phyloP scores from a whole-genome alignment of 768 basidiomycete species.

The Lactarius psammicola region DNA sequence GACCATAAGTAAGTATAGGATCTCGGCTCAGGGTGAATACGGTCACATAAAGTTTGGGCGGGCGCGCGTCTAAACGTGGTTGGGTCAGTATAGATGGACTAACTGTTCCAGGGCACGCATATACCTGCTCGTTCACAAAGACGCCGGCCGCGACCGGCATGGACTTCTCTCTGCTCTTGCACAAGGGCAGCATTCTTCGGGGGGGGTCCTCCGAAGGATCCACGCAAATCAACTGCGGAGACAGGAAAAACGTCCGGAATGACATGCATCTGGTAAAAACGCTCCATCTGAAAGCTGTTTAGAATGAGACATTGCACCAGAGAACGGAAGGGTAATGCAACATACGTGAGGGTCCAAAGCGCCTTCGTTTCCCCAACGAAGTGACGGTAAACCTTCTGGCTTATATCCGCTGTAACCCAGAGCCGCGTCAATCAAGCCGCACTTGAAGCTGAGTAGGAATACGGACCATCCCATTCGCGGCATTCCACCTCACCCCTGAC shows the following conservation, averaged over 20 bases:
- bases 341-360: conserved; percentile 80
- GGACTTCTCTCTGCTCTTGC: conserved; percentile 34
- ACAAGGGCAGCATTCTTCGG: conserved; percentile 29
- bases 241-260: conserved; percentile 78
- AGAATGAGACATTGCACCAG: neutral
- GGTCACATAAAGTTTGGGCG: conserved; percentile 65
- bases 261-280: conserved; percentile 86
- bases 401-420: conserved; percentile 54
- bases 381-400: conserved; percentile 64
- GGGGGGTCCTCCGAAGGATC: conserved; percentile 49
- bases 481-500: conserved; percentile 29
- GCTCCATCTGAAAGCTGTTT: conserved; percentile 68
- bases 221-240: conserved; percentile 70
- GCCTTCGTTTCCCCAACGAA: conserved; percentile 86
- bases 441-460: neutral
- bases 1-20: too few species aligned
- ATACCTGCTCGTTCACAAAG: conserved; percentile 64
- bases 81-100: neutral
- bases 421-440: neutral
- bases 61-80: conserved; percentile 52
- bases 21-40: too few species aligned
- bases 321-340: neutral
- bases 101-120: conserved; percentile 20
- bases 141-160: conserved; percentile 61
- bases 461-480: conserved; percentile 61